A percentile compares a stretch with the other conserved stretches of the same genome.
These are phyloP conservation scores for Bolboschoenus planiculmis DNA, from an alignment of 176 grass and related monocot genomes.

Conservation along the genomic window DNA sequence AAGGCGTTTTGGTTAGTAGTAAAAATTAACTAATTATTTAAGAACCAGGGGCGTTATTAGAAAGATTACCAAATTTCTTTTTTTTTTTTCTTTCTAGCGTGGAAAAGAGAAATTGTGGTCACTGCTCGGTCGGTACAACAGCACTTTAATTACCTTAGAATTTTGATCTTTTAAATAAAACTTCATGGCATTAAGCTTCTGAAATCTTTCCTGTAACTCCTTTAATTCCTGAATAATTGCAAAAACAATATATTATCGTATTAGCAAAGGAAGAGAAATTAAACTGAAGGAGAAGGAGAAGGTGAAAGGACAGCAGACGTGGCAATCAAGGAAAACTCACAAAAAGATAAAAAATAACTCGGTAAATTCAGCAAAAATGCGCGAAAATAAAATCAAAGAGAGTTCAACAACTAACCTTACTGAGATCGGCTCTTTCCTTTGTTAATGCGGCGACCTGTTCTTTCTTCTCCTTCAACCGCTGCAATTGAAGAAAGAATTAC, in stretches of 20 bases:
- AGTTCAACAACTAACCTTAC: background rate
- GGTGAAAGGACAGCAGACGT: conserved; percentile 10
- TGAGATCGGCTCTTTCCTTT: conserved; percentile 6
- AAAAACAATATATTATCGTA: background rate
- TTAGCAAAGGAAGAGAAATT: background rate
- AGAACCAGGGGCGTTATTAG: background rate
- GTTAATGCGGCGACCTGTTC: conserved; percentile 1
- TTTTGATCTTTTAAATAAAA: conserved; percentile 7
- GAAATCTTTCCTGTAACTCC: background rate
- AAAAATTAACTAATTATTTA: background rate
- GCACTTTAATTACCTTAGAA: conserved; percentile 3
- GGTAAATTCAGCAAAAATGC: background rate
- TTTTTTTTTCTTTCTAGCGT: background rate
- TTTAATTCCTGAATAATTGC: conserved; percentile 21
- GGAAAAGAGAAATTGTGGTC: background rate
- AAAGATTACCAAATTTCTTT: background rate
- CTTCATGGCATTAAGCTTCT: conserved; percentile 1
- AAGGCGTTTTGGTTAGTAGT: background rate
- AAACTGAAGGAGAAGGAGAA: background rate
- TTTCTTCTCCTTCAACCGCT: conserved; percentile 20
- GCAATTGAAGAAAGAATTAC: background rate
- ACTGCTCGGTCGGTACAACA: background rate
- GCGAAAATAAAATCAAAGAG: background rate
- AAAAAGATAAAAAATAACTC: conserved; percentile 1
- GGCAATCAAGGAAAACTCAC: conserved; percentile 12